Evolutionary conservation across 495 filamentous ascomycete genomes (phyloP).

Genomic region (Neurospora sp.): DNA sequence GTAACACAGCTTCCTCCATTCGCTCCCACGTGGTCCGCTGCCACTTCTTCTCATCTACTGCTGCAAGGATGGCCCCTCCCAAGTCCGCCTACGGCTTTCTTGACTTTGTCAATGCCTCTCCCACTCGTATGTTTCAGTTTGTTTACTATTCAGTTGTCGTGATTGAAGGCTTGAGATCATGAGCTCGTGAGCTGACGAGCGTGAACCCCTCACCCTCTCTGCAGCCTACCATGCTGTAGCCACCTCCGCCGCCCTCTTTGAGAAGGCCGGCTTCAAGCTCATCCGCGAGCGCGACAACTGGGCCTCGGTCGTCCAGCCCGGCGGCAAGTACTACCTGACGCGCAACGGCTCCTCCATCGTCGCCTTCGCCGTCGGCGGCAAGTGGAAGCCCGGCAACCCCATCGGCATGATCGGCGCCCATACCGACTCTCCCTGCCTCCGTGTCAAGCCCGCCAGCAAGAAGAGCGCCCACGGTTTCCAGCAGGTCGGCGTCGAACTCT

Average conservation of each 20-base stretch:
- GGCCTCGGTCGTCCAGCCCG: conserved; percentile 67
- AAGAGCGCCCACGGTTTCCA: conserved; percentile 75
- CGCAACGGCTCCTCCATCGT: conserved; percentile 89
- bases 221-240: conserved; percentile 90
- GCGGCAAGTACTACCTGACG: conserved; percentile 93
- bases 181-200: background rate
- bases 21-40: background rate
- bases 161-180: background rate
- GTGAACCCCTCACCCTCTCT: background rate
- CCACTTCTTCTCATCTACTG: conserved; percentile 13
- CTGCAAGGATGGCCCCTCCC: conserved; percentile 46
- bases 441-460: conserved; percentile 90
- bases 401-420: conserved; percentile 95
- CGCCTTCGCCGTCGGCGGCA: conserved; percentile 85
- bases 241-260: conserved; percentile 61
- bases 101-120: conserved; percentile 53
- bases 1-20: conserved; percentile 1
- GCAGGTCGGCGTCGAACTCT: conserved; percentile 93
- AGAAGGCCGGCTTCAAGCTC: conserved; percentile 71
- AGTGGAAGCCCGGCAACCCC: conserved; percentile 90
- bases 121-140: conserved; percentile 60
- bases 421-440: conserved; percentile 85
- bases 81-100: conserved; percentile 38
- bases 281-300: conserved; percentile 91
- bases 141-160: background rate